Evolutionary conservation across 352 stramenopile species (phyloP), one percentile per base, ranked within the genome.

Genomic region (Phytophthora colocasiae): DNA sequence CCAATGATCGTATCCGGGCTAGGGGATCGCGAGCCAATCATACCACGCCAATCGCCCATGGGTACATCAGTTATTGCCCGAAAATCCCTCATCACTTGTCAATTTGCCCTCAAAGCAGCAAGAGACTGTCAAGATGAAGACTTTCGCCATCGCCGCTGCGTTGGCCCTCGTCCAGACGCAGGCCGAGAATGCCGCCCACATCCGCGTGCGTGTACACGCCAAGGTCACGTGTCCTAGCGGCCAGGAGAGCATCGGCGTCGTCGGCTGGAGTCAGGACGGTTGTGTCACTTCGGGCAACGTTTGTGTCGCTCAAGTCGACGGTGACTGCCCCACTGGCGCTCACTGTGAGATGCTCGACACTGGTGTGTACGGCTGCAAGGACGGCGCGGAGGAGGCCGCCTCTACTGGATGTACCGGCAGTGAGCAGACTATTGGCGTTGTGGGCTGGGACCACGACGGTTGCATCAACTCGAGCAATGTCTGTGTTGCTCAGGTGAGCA

Each of bases 121-220:
- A 36, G 31, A 36, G 57, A 49, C 14, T 19, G 19, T 31, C 53
- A 75, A 64, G 46, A 83, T 83, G 71, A 80, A 80, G 62, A 74
- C 52, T 31, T 65, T 77, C 51, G 61, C 64, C 38, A 40, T 55
- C 55, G 34, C 54, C 36, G 64, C 63, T 9, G 45, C 53, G 49
- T 47, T 83, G 39, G 60, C 64, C 29, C 26, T 76, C 38, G 52
- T 46, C 36, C 44, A 69, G 44, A 59, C 71, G 15, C 52, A 63
- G n/a, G 70, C 63, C 26, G 52, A 60, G 15, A 67, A 15, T 11
- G 67, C 73, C 39, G 64, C 63, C n/a, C 59, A 73, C 50, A 56
- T 81, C 31, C 66, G 43, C 11, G 45, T 81, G 38, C 74, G 63
- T 19, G 58, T 81, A 19, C 63, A 78, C 58, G 38, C 43, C 59